Evolutionary conservation across 1,284 basidiomycete species (phyloP).

Genomic region (Leccinum huronense): DNA sequence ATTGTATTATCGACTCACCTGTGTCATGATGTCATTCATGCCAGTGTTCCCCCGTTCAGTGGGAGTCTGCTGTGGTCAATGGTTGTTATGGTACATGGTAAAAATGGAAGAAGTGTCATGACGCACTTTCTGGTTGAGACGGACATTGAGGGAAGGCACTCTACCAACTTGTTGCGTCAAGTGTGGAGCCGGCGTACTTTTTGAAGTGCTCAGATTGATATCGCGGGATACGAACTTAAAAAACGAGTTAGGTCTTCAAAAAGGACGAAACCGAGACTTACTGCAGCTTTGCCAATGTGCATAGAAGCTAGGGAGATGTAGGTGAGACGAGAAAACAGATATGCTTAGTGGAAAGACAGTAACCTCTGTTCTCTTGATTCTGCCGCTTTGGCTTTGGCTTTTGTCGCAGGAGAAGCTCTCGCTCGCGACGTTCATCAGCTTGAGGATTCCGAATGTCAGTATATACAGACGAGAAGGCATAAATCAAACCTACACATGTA

Average conservation of each 20-base stretch:
- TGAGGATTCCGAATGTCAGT: neutral
- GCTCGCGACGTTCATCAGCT: neutral
- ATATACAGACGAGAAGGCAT: neutral
- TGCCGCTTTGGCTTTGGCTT: neutral
- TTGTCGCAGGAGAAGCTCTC: neutral
- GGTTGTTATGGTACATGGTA: neutral
- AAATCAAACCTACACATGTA: neutral
- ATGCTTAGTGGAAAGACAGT: neutral
- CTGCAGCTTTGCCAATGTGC: neutral
- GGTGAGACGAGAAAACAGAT: neutral
- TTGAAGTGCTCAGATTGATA: neutral
- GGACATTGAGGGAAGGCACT: neutral
- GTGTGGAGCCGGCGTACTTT: neutral
- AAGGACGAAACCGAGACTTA: neutral
- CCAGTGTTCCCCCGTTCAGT: neutral
- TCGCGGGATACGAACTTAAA: neutral
- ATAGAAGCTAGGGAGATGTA: neutral
- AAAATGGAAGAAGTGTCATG: neutral
- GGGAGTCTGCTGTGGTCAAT: neutral
- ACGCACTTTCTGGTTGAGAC: neutral
- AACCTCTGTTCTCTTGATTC: neutral
- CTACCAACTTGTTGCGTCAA: neutral
- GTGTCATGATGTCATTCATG: neutral
- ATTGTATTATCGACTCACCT: neutral
- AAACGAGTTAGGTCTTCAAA: neutral